A percentile compares a stretch with the other conserved stretches of the same genome.
These are phyloP conservation scores for Spiraea crenata DNA, from an alignment of 331 rosid species.

Conservation along the genomic window DNA sequence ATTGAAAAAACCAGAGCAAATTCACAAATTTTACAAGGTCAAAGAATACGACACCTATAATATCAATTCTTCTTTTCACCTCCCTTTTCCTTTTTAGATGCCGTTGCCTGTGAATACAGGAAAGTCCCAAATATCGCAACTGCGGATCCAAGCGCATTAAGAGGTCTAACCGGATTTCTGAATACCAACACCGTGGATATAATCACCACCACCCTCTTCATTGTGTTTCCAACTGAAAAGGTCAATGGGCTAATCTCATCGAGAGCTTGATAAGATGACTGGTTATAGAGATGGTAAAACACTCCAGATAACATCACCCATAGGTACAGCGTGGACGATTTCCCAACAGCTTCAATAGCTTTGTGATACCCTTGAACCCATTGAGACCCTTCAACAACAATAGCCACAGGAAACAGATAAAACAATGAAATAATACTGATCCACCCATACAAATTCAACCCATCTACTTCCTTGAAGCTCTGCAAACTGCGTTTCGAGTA, in stretches of 20 bases:
- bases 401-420: constrained; percentile 78
- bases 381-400: constrained; percentile 83
- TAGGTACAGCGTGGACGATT: constrained; percentile 60
- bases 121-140: constrained; percentile 87
- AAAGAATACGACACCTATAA: constrained; percentile 6
- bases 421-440: constrained; percentile 66
- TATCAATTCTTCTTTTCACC: constrained; percentile 55
- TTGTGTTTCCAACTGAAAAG: constrained; percentile 92
- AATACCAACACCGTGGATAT: constrained; percentile 76
- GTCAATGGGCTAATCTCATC: constrained; percentile 88
- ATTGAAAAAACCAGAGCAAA: constrained; percentile 2
- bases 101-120: constrained; percentile 76
- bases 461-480: constrained; percentile 82
- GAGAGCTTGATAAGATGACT: constrained; percentile 89
- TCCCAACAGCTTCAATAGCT: constrained; percentile 67
- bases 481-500: constrained; percentile 78
- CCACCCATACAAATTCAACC: constrained; percentile 84
- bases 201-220: constrained; percentile 95
- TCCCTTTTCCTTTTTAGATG: constrained; percentile 58
- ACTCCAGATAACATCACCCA: constrained; percentile 87
- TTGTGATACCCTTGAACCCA: constrained; percentile 83
- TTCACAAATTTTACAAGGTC: neutral
- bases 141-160: constrained; percentile 91
- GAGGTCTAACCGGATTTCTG: constrained; percentile 81
- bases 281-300: constrained; percentile 93